Evolutionary conservation across 2,329 filamentous ascomycete genomes (phyloP).

Genomic region (Claviceps sp.): DNA sequence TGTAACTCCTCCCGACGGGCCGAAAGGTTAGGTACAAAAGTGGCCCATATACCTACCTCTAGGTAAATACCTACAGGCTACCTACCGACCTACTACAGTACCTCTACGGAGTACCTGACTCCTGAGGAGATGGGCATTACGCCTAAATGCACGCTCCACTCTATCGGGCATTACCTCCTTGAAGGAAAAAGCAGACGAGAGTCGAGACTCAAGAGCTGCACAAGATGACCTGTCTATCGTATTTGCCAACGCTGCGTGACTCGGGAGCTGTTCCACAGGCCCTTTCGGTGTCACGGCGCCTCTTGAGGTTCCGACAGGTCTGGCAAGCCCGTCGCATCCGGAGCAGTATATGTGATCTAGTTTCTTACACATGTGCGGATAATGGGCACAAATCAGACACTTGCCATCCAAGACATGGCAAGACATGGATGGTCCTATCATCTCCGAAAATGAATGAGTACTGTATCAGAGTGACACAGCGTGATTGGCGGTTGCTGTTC

Average conservation of each 20-base stretch:
- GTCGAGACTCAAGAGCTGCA: slow-evolving; percentile 36
- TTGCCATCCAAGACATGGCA: no score
- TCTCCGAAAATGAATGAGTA: no score
- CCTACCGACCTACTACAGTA: no score
- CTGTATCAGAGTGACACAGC: no score
- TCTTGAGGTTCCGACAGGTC: slow-evolving; percentile 40
- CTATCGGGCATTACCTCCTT: slow-evolving; percentile 21
- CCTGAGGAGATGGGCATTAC: no score
- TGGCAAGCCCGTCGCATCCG: slow-evolving; percentile 22
- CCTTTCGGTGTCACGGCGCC: slow-evolving; percentile 39
- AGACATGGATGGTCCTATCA: no score
- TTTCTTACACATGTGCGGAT: background rate
- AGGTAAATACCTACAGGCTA: no score
- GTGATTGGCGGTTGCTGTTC: no score
- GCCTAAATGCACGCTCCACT: slow-evolving; percentile 22
- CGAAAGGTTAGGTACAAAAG: no score
- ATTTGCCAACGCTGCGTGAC: slow-evolving; percentile 17
- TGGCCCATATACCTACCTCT: no score
- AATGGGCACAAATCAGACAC: background rate
- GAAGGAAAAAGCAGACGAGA: slow-evolving; percentile 37
- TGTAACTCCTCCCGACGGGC: no score
- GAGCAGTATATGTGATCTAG: background rate
- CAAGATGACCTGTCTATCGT: slow-evolving; percentile 20
- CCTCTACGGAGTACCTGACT: no score
- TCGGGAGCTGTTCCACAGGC: slow-evolving; percentile 32